phyloP scores from a whole-genome alignment of 208 protist genomes.

The Trichomonas vaginalis region DNA sequence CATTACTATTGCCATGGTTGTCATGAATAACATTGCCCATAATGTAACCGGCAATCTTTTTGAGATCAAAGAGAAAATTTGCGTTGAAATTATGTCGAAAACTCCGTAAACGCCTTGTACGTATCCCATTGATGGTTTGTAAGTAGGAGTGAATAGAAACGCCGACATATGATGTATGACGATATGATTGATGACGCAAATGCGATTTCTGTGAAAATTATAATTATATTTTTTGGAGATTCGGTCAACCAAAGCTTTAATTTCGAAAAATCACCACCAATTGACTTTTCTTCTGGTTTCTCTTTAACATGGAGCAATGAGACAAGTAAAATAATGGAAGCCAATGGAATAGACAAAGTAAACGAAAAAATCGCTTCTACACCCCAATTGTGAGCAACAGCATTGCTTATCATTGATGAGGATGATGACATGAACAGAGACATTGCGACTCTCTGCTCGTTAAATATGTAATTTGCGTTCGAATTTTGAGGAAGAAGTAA shows the following conservation, averaged over 20 bases:
- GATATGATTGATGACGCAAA: not conserved
- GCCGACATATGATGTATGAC: not conserved
- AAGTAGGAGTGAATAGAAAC: not conserved
- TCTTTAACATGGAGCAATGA: not conserved
- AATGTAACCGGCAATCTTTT: not conserved
- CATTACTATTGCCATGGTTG: not conserved
- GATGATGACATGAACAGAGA: not conserved
- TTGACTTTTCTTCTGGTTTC: not conserved
- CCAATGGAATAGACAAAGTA: not conserved
- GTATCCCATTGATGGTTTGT: not conserved
- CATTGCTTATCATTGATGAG: not conserved
- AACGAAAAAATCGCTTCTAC: not conserved
- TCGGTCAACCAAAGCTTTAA: not conserved
- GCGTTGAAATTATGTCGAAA: not conserved
- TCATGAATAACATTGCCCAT: not conserved
- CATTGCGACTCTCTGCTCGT: not conserved
- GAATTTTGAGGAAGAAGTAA: not conserved
- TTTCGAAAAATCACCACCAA: not conserved
- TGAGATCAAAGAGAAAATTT: not conserved
- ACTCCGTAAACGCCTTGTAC: not conserved
- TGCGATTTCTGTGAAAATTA: not conserved
- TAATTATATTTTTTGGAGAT: not conserved
- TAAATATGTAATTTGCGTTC: not conserved
- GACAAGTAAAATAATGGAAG: not conserved
- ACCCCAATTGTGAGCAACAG: not conserved